Percentiles rank a stretch among this genome's conserved stretches.
Conservation (phyloP, 2,329 filamentous ascomycete species). For the Cryphonectria parasitica region DNA sequence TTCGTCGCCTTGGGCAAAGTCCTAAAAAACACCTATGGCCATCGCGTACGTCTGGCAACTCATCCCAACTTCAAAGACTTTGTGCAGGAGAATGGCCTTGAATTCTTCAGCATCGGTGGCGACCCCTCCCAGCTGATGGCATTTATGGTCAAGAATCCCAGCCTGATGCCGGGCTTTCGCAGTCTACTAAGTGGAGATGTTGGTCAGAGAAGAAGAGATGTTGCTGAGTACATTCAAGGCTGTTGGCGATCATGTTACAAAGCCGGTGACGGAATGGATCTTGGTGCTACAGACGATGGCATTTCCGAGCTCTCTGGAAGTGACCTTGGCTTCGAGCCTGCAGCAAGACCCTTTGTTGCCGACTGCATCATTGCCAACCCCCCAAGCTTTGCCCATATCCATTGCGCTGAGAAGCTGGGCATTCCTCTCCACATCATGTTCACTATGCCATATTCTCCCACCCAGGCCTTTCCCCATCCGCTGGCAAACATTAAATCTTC, state of each 20-base stretch:
- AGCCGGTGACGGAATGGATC: too few relatives aligned
- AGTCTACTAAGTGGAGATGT: slow-evolving; percentile 77
- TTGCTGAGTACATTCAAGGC: slow-evolving; percentile 78
- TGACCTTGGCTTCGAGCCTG: too few relatives aligned
- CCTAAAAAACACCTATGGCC: slow-evolving; percentile 63
- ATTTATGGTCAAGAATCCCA: slow-evolving; percentile 90
- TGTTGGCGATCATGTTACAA: slow-evolving; percentile 82
- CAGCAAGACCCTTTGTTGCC: slow-evolving; percentile 71
- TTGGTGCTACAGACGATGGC: slow-evolving; percentile 65
- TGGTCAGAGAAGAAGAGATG: slow-evolving; percentile 71
- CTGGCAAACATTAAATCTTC: slow-evolving; percentile 73
- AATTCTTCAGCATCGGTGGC: slow-evolving; percentile 78
- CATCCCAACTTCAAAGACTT: slow-evolving; percentile 71
- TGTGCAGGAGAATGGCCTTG: slow-evolving; percentile 70
- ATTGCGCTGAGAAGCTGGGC: slow-evolving; percentile 74
- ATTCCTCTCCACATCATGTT: slow-evolving; percentile 86
- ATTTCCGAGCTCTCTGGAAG: slow-evolving; percentile 47
- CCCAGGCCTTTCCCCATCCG: slow-evolving; percentile 82
- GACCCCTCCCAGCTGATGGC: slow-evolving; percentile 79
- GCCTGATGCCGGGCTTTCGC: slow-evolving; percentile 81
- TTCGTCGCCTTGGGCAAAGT: slow-evolving; percentile 73
- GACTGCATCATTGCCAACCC: slow-evolving; percentile 81
- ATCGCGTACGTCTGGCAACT: slow-evolving; percentile 74
- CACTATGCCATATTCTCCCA: slow-evolving; percentile 92
- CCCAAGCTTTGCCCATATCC: slow-evolving; percentile 75